Conservation (phyloP, 164 flowering plant genomes). For the Tetracentron sinense region DNA sequence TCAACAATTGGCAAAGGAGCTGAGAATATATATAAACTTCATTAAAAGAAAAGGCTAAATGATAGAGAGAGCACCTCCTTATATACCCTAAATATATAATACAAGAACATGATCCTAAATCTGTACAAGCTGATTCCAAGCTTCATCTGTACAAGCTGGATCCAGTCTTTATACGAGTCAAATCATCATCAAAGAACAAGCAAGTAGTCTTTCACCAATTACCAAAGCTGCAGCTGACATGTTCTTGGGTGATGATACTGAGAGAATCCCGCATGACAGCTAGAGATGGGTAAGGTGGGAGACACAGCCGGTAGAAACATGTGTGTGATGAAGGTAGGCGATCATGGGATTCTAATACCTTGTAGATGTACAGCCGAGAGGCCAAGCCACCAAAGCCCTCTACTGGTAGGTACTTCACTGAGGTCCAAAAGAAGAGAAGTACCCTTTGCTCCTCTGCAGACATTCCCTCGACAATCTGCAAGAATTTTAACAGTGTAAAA, state of each 20-base stretch:
- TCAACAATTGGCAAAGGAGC: not conserved
- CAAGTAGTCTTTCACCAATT: slow-evolving; percentile 31
- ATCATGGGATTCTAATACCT: slow-evolving; percentile 35
- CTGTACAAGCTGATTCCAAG: not conserved
- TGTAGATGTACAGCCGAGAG: slow-evolving; percentile 57
- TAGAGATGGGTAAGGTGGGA: slow-evolving; percentile 50
- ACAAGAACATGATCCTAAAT: not conserved
- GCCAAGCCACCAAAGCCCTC: slow-evolving; percentile 82
- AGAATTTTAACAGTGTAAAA: not conserved
- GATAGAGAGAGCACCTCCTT: no score
- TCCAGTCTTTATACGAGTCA: no score
- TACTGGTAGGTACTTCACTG: slow-evolving; percentile 67
- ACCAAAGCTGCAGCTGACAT: slow-evolving; percentile 70
- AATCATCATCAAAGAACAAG: not conserved
- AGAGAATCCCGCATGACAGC: slow-evolving; percentile 42
- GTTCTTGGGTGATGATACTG: slow-evolving; percentile 51
- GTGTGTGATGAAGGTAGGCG: slow-evolving; percentile 72
- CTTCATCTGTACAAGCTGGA: not conserved
- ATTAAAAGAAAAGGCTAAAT: no score
- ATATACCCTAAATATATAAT: no score
- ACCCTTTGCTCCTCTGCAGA: slow-evolving; percentile 51
- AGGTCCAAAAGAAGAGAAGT: slow-evolving; percentile 93
- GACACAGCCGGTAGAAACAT: slow-evolving; percentile 51
- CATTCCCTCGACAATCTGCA: slow-evolving; percentile 71
- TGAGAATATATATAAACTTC: no score